Base-by-base conservation (phyloP, 768 basidiomycete species). In the Sporobolomyces roseus region DNA sequence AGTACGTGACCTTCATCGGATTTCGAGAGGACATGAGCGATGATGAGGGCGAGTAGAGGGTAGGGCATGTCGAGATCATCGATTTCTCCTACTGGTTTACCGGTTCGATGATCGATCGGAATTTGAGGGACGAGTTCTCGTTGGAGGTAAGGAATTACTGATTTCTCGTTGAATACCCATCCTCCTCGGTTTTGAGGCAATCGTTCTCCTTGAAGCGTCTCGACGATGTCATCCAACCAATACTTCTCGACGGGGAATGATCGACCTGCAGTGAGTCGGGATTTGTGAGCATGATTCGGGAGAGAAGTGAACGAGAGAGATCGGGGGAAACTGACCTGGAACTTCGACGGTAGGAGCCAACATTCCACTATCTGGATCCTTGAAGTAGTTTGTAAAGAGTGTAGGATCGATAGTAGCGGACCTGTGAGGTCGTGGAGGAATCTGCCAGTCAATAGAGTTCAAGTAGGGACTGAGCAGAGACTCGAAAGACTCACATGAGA, bases 331-430 rank as follows among this genome's bases (percentile, higher is more conserved):
- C 68, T 38, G 13, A 69, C 70, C 93, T n/a, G 92, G 90, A 36
- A 96, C 81, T 66, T 91, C 87, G 43, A 91, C 83, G 21, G 90
- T 84, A 25, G 83, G 82, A 0, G 91, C 88, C 3, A 84, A 86
- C 19, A 80, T 76, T 27, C 85, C 86, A 41, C 66, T 68, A 0
- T 79, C 68, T 23, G 83, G 80, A 75, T 88, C 85, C 12, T 82
- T 80, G 81, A 98, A 98, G 80, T 97, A 98, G 16, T 83, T 80
- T 76, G 89, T 87, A 84, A 96, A 98, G 30, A 94, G 83, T 0
- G 84, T 84, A 13, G 93, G 89, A 74, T 96, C 90, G 76, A 97
- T 91, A 50, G 93, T 97, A 13, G 93, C 93, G 75, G 75, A 75
- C 72, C 72, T 75, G 68, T 43, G 10, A 32, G 61, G 19, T 41